Evolutionary conservation across 2,329 filamentous ascomycete species (phyloP), one percentile per base, ranked within the genome.

Genomic region (Dryadomyces quercus-mongolicae): DNA sequence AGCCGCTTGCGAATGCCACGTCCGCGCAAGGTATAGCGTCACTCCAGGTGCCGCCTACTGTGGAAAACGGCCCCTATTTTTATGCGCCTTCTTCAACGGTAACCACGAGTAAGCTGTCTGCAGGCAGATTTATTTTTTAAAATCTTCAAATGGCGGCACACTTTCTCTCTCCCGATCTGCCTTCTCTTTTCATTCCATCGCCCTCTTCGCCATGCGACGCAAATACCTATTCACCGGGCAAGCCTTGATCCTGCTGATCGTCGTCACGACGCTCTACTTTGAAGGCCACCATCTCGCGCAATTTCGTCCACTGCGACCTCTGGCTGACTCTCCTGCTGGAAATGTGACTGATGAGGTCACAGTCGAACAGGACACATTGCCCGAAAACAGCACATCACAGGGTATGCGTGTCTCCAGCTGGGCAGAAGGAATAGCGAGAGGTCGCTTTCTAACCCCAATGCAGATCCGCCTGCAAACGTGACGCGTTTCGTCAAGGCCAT

Each of bases 401-500:
- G 25, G 25, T 31, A 31, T 5, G 25, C 25, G 8, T 8, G 25
- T 31, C 25, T 31, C 25, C 25, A 31, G 25, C 25, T n/a, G n/a
- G n/a, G n/a, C n/a, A n/a, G n/a, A n/a, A n/a, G n/a, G n/a, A n/a
- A 31, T 8, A 8, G 25, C 25, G 25, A 31, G 25, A 31, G 25
- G 8, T 8, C 4, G 8, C 25, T 18, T 5, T 44, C 42, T 44
- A 12, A 44, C 34, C 7, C 15, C 16, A 54, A 52, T 16, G 38
- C n/a, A 10, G 42, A 44, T 10, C 18, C 47, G 5, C 45, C 36
- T 20, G 38, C 51, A 9, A 53, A 54, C 42, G 18, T 56, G 21
- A 51, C 55, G 4, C 49, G 40, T 47, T 61, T 61, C 22, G 42
- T 62, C 12, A 15, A 58, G 6, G 55, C 58, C 8, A 62, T 63